Base-by-base conservation (phyloP, 208 protist genomes). In the Porcisia hertigi region DNA sequence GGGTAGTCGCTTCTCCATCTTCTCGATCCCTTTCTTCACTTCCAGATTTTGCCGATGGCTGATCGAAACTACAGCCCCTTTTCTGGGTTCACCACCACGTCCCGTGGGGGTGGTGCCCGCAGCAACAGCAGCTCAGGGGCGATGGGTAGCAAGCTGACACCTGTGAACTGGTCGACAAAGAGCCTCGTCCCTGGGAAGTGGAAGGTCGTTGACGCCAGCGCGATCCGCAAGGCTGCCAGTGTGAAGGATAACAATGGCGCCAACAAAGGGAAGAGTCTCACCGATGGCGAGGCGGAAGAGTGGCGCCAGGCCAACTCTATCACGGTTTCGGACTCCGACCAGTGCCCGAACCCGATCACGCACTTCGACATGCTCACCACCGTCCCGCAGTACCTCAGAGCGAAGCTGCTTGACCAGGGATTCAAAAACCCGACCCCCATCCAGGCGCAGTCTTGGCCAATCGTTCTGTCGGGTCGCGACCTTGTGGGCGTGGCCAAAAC, bases 401-500 rank as follows among this genome's bases (percentile, higher is more conserved):
- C 83, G 52, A 97, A 96, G 71, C 92, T 98, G 47, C 66, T 77
- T 36, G 82, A 83, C 14, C 88, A 95, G 80, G 90, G 91, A 52
- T 98, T 98, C 82, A 71, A 80, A 55, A 79, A 80, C 1, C 93
- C 95, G 6, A 97, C 95, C 2, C 69, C 93, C 6, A 92, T 99
- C 47, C 97, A 99, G 86, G 81, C 85, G 14, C 86, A 96, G 75
- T 76, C 90, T 8, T 96, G 94, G 86, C 94, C 97, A 16, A 86
- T 94, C 67, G 83, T 98, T 9, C 78, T 99, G 14, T 75, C 76
- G 30, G 92, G 94, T 25, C 85, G 85, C 60, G 96, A 99, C 78
- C 71, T 98, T 12, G 89, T 99, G 36, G 95, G 90, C 36, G 86
- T 98, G 6, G 95, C 98, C 30, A 94, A 98, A 79, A 99, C 98